phyloP scores from a whole-genome alignment of 2,329 filamentous ascomycete genomes.

The Xenoacremonium recifei region DNA sequence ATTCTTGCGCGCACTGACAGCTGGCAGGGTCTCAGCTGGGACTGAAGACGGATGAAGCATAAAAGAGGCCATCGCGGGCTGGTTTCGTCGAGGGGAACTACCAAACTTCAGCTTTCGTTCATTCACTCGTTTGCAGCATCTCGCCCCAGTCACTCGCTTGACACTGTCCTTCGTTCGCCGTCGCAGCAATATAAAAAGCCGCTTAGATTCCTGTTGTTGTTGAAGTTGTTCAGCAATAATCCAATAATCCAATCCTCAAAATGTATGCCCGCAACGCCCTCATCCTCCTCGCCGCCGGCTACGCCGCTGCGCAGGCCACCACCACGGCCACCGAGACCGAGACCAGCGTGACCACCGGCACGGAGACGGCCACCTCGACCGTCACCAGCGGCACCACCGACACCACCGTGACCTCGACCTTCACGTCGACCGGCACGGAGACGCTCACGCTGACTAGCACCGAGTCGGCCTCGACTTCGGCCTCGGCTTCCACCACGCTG shows the following conservation, averaged over 20 bases:
- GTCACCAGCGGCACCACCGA: background rate
- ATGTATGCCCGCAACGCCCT: slow-evolving; percentile 27
- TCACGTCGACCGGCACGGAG: background rate
- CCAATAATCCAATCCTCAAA: slow-evolving; percentile 14
- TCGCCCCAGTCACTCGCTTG: slow-evolving; percentile 26
- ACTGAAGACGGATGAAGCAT: slow-evolving; percentile 6
- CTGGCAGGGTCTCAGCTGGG: background rate
- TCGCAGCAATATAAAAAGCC: too few relatives aligned
- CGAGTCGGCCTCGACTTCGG: slow-evolving; percentile 1
- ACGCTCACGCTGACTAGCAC: background rate
- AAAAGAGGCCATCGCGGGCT: slow-evolving; percentile 19
- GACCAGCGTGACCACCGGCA: background rate
- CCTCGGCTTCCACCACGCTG: slow-evolving; percentile 6
- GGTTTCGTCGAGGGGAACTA: slow-evolving; percentile 2
- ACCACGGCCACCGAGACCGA: background rate
- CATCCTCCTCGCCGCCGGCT: slow-evolving; percentile 22
- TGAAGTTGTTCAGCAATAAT: slow-evolving; percentile 2
- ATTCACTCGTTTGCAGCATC: too few relatives aligned
- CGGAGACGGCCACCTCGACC: background rate
- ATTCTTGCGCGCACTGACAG: background rate
- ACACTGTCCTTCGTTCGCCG: slow-evolving; percentile 7
- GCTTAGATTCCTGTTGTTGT: too few relatives aligned
- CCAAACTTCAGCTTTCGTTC: slow-evolving; percentile 13
- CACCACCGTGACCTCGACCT: background rate
- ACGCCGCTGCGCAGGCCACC: slow-evolving; percentile 19